Percentiles rank a stretch among this genome's conserved stretches.
Evolutionary conservation across 176 grass and related monocot species (phyloP).

Genomic region (Avena atlantica): DNA sequence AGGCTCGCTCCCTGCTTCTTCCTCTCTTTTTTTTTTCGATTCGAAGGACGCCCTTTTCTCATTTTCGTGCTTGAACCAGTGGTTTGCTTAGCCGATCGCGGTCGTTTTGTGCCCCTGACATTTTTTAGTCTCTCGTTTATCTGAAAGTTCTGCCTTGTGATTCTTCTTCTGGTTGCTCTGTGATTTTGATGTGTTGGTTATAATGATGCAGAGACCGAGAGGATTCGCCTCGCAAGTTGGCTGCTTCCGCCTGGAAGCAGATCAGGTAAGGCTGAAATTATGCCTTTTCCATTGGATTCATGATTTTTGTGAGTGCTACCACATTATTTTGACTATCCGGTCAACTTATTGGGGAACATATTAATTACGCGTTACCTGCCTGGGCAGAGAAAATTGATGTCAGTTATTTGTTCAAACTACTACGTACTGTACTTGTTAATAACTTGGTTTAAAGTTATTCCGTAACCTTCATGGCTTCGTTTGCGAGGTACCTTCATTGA

Average conservation of each 20-base stretch:
- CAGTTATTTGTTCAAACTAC: too few relatives aligned
- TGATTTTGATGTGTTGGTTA: slow-evolving; percentile 11
- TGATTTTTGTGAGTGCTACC: neutral
- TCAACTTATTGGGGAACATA: too few relatives aligned
- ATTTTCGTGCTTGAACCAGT: neutral
- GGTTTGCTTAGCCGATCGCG: neutral
- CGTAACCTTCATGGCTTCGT: neutral
- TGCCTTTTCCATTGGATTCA: neutral
- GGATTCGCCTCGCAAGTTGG: slow-evolving; percentile 43
- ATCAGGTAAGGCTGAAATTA: slow-evolving; percentile 9
- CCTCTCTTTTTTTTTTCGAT: neutral
- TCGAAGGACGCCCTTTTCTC: neutral
- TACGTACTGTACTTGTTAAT: neutral
- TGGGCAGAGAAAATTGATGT: too few relatives aligned
- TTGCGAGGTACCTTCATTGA: neutral
- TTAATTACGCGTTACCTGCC: too few relatives aligned
- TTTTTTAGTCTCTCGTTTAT: neutral
- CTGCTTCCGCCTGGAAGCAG: slow-evolving; percentile 29
- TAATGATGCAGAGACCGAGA: slow-evolving; percentile 40
- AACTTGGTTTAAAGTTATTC: neutral
- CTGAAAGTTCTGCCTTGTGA: neutral
- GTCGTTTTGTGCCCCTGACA: neutral
- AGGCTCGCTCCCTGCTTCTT: neutral
- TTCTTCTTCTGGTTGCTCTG: neutral
- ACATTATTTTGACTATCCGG: too few relatives aligned